These are phyloP conservation scores for Hymenoscyphus infarciens DNA, from an alignment of 2,329 filamentous ascomycete species.

Conservation along the genomic window DNA sequence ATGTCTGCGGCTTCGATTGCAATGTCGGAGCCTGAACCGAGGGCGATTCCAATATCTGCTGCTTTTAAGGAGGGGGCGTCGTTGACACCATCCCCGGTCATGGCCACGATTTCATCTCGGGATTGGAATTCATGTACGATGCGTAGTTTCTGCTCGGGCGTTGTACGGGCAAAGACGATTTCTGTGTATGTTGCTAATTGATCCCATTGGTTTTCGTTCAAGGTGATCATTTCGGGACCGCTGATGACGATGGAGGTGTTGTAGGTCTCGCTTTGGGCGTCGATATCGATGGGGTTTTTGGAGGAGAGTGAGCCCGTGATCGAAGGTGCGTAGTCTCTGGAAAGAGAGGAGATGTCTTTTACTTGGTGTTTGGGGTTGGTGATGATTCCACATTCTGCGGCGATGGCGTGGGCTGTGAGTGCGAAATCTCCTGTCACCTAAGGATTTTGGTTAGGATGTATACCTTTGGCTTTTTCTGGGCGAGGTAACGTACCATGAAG, in stretches of 20 bases:
- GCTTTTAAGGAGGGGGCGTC: constrained; percentile 50
- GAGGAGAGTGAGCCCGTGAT: constrained; percentile 15
- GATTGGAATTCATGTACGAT: constrained; percentile 74
- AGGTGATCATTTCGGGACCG: constrained; percentile 59
- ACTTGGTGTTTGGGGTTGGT: constrained; percentile 47
- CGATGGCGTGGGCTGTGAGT: constrained; percentile 70
- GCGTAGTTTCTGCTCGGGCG: constrained; percentile 73
- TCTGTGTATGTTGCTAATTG: constrained; percentile 62
- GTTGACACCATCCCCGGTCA: constrained; percentile 42
- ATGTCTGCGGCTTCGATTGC: constrained; percentile 58
- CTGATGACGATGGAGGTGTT: constrained; percentile 61
- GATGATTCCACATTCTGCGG: constrained; percentile 68
- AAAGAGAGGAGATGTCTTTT: constrained; percentile 47
- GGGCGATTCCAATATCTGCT: constrained; percentile 54
- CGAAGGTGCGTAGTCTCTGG: constrained; percentile 23
- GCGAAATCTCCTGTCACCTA: constrained; percentile 73
- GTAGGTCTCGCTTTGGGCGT: constrained; percentile 36
- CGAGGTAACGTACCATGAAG: constrained; percentile 57
- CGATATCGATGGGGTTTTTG: constrained; percentile 13
- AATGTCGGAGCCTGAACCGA: constrained; percentile 62
- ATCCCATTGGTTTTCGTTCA: constrained; percentile 68
- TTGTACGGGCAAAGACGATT: constrained; percentile 73
- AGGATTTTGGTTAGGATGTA: background rate
- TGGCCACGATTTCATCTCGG: constrained; percentile 50
- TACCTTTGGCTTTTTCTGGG: background rate